phyloP scores from a whole-genome alignment of 805 yeast genomes.

The Candida hungchunana region DNA sequence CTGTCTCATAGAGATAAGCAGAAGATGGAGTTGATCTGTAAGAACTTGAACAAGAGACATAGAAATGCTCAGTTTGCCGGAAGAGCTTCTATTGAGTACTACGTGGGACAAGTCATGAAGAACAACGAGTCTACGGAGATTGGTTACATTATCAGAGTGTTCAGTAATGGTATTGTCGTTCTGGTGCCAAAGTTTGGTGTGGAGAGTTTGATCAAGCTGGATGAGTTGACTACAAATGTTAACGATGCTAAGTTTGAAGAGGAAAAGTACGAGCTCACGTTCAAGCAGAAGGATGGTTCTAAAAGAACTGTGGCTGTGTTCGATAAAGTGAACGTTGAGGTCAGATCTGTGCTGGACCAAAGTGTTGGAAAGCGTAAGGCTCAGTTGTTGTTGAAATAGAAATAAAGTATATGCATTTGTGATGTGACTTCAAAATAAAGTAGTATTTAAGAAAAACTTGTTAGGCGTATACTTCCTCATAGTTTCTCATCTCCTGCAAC shows the following conservation, averaged over 20 bases:
- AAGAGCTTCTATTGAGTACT: conserved; percentile 94
- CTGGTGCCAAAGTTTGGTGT: conserved; percentile 94
- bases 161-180: conserved; percentile 91
- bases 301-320: conserved; percentile 62
- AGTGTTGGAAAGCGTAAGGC: conserved; percentile 91
- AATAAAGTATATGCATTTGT: background rate
- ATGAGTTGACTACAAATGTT: conserved; percentile 62
- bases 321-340: conserved; percentile 80
- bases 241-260: conserved; percentile 68
- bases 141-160: conserved; percentile 89
- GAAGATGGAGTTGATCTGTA: conserved; percentile 84
- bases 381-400: conserved; percentile 47
- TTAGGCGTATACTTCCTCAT: conserved; percentile 11
- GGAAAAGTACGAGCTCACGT: conserved; percentile 64
- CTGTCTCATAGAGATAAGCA: conserved; percentile 79
- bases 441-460: background rate
- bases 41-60: conserved; percentile 88
- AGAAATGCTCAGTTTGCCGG: conserved; percentile 99
- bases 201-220: conserved; percentile 85
- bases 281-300: conserved; percentile 44
- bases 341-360: conserved; percentile 78
- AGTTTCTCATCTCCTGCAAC: conserved; percentile 44
- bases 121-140: conserved; percentile 74
- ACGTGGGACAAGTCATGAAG: conserved; percentile 96
- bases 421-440: background rate